Conservation (phyloP, 2,329 filamentous ascomycete species). For the Exutisphaerella laricina region DNA sequence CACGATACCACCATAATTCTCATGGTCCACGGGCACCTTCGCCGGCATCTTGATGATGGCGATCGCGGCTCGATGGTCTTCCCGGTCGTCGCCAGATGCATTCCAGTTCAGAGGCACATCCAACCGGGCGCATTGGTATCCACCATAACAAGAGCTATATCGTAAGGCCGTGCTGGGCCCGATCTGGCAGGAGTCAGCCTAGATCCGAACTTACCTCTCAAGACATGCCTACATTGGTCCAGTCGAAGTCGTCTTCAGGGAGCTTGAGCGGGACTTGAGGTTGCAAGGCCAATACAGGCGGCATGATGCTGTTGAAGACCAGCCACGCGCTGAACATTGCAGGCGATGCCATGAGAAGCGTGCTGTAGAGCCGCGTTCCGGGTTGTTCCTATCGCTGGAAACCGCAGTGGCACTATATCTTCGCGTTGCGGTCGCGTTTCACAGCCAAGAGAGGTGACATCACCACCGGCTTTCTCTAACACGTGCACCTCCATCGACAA, state of each 20-base stretch:
- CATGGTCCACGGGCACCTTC: slow-evolving; percentile 35
- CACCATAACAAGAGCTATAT: slow-evolving; percentile 36
- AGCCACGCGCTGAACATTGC: too few species aligned
- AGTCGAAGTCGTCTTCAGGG: background rate
- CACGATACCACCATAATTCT: slow-evolving; percentile 36
- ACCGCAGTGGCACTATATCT: too few species aligned
- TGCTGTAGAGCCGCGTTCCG: too few species aligned
- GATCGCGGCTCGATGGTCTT: slow-evolving; percentile 29
- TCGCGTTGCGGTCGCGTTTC: too few species aligned
- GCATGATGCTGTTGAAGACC: too few species aligned
- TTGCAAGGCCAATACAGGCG: background rate
- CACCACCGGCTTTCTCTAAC: too few species aligned
- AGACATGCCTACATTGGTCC: background rate
- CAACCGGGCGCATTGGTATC: slow-evolving; percentile 44
- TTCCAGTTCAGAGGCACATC: slow-evolving; percentile 43
- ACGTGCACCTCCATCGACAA: too few species aligned
- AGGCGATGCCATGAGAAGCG: too few species aligned
- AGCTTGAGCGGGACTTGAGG: background rate
- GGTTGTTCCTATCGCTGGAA: too few species aligned
- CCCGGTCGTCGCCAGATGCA: slow-evolving; percentile 20
- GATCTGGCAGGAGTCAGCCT: background rate
- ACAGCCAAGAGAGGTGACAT: too few species aligned
- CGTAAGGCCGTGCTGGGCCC: background rate
- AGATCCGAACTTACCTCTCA: background rate
- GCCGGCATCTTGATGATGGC: slow-evolving; percentile 44